These are phyloP conservation scores for Pleurotus cornucopiae DNA, from an alignment of 768 basidiomycete genomes.

Conservation along the genomic window DNA sequence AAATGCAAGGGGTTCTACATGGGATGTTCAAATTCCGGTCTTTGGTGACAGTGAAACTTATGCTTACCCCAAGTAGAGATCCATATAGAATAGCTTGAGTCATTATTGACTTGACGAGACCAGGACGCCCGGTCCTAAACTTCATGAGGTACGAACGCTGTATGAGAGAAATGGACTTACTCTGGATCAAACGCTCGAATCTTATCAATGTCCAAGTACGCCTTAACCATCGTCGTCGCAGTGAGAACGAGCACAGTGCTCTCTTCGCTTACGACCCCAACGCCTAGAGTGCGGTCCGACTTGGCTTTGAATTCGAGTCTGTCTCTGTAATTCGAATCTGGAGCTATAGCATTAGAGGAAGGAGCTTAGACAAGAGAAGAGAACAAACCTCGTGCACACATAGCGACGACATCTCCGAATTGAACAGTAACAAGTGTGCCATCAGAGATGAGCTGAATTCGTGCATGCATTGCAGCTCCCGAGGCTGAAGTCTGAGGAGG, in stretches of 20 bases:
- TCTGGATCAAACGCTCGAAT: conserved; percentile 58
- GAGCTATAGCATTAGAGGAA: not conserved
- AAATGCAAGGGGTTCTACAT: conserved; percentile 72
- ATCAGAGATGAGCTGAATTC: conserved; percentile 56
- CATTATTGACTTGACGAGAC: conserved; percentile 74
- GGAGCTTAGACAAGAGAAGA: conserved; percentile 1
- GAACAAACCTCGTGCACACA: conserved; percentile 59
- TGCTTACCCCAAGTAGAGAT: conserved; percentile 53
- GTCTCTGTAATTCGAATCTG: conserved; percentile 69
- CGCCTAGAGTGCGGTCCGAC: conserved; percentile 65
- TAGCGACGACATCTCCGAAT: conserved; percentile 73
- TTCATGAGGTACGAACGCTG: not conserved
- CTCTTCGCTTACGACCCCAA: conserved; percentile 53
- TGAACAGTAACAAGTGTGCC: conserved; percentile 59
- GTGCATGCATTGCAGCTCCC: conserved; percentile 68
- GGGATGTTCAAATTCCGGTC: not conserved
- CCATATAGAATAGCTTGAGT: conserved; percentile 82
- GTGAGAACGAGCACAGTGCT: conserved; percentile 57
- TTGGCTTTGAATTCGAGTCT: conserved; percentile 68
- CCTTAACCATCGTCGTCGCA: conserved; percentile 67
- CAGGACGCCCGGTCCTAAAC: conserved; percentile 55
- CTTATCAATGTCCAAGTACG: conserved; percentile 55
- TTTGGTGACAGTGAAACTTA: not conserved
- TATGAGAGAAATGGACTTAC: conserved; percentile 35
- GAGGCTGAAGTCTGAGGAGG: conserved; percentile 53